Base-by-base conservation (phyloP, 441 rosid species). In the Mallotus japonicus region DNA sequence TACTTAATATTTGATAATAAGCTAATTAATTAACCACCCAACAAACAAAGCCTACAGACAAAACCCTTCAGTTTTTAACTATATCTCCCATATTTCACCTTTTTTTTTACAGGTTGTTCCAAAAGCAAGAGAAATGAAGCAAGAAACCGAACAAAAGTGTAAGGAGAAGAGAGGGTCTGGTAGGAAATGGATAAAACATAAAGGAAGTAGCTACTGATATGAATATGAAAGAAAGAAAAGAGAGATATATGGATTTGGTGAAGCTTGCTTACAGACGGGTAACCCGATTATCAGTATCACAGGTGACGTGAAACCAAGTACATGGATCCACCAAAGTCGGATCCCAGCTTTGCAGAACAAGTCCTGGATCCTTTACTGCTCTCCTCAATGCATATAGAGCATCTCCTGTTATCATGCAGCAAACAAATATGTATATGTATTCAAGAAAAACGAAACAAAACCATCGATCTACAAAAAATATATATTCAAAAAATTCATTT, bases 281-380 rank as follows among this genome's bases (percentile, higher is more conserved):
- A 65, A 91, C 95, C 61, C 84, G 87, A 69, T 75, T 85, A 47
- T 87, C 82, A 54, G 71, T 32, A 54, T 91, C 86, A 74, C 95
- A 89, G 11, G 90, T 85, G 51, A 91, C 90, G 59, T 91, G 93
- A 72, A 91, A 89, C 97, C 97, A 89, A 72, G 95, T 88, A 76
- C 95, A 91, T 32, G 97, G 93, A 83, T 89, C 89, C 51, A 87
- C 94, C 73, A 89, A 77, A 53, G 92, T 89, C 19, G 92, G 90
- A 82, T 91, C 97, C 95, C 97, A 91, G 82, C 93, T 89, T 75
- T 84, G 72, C 11, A 91, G 84, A 72, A 87, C 92, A 47, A 76
- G 80, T 50, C 82, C 86, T 17, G 94, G 92, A 80, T 89, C 97
- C 62, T 84, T 81, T 69, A 89, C 87, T 58, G 85, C 87, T 70